Conservation (phyloP, 140 eudicot species). For the Ambrosia hybrid region DNA sequence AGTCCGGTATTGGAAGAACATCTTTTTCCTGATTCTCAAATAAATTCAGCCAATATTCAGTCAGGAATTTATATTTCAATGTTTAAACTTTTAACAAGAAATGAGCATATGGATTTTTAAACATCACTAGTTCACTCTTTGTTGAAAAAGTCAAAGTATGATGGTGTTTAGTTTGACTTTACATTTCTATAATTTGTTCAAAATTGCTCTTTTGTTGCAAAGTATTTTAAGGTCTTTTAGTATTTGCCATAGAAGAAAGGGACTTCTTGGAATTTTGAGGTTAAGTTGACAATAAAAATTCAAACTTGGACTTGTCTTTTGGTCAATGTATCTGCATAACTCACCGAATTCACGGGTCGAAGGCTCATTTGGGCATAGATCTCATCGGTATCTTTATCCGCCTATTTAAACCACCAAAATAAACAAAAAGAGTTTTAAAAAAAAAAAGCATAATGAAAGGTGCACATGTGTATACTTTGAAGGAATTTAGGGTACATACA, state of each 20-base stretch:
- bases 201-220: no score
- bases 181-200: background rate
- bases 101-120: background rate
- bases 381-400: constrained; percentile 97
- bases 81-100: background rate
- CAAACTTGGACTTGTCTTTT: constrained; percentile 19
- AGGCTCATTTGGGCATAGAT: constrained; percentile 99
- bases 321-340: constrained; percentile 10
- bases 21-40: constrained; percentile 78
- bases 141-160: background rate
- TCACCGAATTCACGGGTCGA: constrained; percentile 84
- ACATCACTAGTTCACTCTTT: background rate
- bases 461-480: background rate
- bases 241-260: background rate
- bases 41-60: constrained; percentile 2
- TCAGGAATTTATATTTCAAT: background rate
- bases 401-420: constrained; percentile 45
- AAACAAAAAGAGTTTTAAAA: background rate
- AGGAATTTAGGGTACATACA: constrained; percentile 44
- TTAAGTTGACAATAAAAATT: constrained; percentile 13
- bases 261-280: background rate
- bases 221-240: background rate
- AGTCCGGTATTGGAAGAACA: constrained; percentile 82
- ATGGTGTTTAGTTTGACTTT: background rate
- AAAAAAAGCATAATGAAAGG: background rate